Percentiles rank a stretch among this genome's conserved stretches.
Evolutionary conservation across 2,329 filamentous ascomycete genomes (phyloP).

Genomic region (Fusarium redolens): DNA sequence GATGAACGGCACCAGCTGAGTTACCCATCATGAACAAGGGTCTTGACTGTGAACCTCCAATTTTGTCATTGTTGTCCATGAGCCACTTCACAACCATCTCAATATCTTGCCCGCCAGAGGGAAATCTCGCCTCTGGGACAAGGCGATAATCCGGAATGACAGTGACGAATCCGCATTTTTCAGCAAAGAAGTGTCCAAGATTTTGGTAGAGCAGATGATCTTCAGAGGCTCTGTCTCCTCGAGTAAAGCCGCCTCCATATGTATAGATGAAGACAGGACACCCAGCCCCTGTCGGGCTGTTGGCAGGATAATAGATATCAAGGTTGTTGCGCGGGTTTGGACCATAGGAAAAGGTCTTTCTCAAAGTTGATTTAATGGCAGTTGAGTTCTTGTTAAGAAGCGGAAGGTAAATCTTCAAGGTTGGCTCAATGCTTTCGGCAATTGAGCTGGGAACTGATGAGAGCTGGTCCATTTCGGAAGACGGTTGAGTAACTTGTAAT

Average conservation of each 20-base stretch:
- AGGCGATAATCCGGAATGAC: neutral
- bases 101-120: neutral
- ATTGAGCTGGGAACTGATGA: neutral
- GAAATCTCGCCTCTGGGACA: neutral
- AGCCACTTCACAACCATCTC: neutral
- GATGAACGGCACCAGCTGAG: neutral
- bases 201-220: neutral
- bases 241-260: neutral
- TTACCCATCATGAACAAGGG: neutral
- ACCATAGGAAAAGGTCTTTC: neutral
- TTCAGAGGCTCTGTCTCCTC: neutral
- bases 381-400: neutral
- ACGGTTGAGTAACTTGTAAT: neutral
- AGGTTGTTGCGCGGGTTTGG: neutral
- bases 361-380: neutral
- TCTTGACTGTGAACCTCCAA: neutral
- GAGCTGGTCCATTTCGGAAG: neutral
- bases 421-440: neutral
- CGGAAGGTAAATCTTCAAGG: neutral
- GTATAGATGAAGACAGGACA: neutral
- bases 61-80: neutral
- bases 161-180: neutral
- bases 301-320: neutral
- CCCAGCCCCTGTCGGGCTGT: neutral
- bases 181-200: neutral